Base-by-base conservation (phyloP, 192 early-diverging fungal species). In the Coemansia sp. region DNA sequence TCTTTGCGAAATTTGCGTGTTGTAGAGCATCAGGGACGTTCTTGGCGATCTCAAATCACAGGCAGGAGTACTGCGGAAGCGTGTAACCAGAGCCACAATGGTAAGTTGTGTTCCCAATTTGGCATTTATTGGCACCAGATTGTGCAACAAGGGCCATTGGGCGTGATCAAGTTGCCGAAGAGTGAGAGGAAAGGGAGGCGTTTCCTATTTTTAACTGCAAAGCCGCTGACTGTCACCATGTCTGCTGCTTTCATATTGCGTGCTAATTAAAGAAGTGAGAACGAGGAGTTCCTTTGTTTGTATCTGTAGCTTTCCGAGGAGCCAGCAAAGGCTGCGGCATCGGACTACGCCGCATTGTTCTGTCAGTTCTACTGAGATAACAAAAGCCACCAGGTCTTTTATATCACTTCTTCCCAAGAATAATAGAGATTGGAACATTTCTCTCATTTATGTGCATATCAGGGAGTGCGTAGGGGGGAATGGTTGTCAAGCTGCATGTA, bases 11-110 rank as follows among this genome's bases (percentile, higher is more conserved):
- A 13, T 50, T 23, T 23, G 38, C 22, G 14, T 3, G 10, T 7
- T 69, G 58, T 77, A 77, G 74, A 62, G 50, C 20, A 59, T 62
- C 22, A 56, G 66, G 4, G 69, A 78, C 40, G 19, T 48, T 40
- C 54, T 78, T 56, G 75, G 75, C 6, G 75, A 78, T 48, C 58
- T 78, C 13, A 78, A 78, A 55, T 44, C 57, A 34, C 69, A 78
- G 54, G 75, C 75, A 36, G 67, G 66, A 22, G 36, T 72, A 19
- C 44, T 72, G 62, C 75, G 75, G 44, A 72, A 72, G 60, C 75
- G 75, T 23, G 69, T 78, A 22, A 78, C 75, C 13, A 72, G 66
- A 58, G 75, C 75, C 15, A 45, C 75, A 68, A 78, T 78, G 75
- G 69, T 68, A 77, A 68, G 75, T 60, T 34, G 15, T 2, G 7